Percentiles rank a stretch among this genome's conserved stretches.
These are phyloP conservation scores for Aphanomyces astaci DNA, from an alignment of 352 stramenopile species.

Conservation along the genomic window DNA sequence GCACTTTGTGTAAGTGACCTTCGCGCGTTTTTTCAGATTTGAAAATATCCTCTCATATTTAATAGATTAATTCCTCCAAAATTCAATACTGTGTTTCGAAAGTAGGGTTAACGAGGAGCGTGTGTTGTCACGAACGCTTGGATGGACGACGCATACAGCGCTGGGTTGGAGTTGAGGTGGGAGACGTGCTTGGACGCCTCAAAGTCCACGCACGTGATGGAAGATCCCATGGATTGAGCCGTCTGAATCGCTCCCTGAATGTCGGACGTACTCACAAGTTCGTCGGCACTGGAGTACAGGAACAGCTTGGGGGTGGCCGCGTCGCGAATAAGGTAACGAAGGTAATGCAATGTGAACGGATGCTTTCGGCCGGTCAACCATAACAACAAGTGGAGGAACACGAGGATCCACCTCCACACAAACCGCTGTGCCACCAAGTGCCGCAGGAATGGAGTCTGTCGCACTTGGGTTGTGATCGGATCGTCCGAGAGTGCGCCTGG, in stretches of 20 bases:
- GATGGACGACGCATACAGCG: not conserved
- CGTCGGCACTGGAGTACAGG: slow-evolving; percentile 15
- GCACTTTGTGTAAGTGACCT: not conserved
- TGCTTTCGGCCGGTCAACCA: slow-evolving; percentile 8
- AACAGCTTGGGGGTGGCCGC: slow-evolving; percentile 19
- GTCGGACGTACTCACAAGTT: slow-evolving; percentile 1
- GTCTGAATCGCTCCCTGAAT: slow-evolving; percentile 9
- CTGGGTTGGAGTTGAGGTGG: slow-evolving; percentile 1
- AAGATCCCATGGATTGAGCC: not conserved
- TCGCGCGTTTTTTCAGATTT: not conserved
- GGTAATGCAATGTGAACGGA: slow-evolving; percentile 7
- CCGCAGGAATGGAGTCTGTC: not conserved
- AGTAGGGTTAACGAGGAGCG: not conserved
- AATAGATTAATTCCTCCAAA: not conserved
- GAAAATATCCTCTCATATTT: slow-evolving; percentile 6
- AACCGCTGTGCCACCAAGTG: not conserved
- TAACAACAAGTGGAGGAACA: not conserved
- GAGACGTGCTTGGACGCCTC: not conserved
- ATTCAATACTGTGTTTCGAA: not conserved
- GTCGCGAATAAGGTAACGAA: slow-evolving; percentile 10
- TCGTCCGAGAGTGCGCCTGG: not conserved
- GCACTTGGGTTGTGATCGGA: not conserved
- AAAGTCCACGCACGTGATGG: slow-evolving; percentile 1
- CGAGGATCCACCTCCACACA: not conserved
- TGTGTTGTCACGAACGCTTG: slow-evolving; percentile 1